A percentile compares a stretch with the other conserved stretches of the same genome.
These are phyloP conservation scores for Neoboletus subvelutipes DNA, from an alignment of 768 basidiomycete genomes.

Conservation along the genomic window DNA sequence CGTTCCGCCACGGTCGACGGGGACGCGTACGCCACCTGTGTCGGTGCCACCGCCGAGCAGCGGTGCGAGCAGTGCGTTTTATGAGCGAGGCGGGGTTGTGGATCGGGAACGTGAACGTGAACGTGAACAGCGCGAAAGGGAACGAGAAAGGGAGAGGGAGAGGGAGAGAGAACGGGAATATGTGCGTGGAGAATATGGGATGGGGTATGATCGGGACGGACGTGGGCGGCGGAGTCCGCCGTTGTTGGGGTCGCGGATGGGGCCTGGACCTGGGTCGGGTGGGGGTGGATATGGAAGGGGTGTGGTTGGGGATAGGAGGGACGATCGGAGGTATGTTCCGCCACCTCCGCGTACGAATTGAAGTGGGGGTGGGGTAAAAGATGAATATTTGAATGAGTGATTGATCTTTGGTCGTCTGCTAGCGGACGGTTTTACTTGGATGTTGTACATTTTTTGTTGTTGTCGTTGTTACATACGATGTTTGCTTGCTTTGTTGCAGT, in stretches of 20 bases:
- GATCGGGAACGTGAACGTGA: conserved; percentile 14
- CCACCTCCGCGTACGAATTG: conserved; percentile 18
- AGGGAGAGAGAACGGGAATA: conserved; percentile 33
- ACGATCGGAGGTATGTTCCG: conserved; percentile 38
- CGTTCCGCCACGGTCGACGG: conserved; percentile 6
- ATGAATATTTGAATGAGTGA: not conserved
- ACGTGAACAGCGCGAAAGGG: conserved; percentile 14
- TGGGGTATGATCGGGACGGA: conserved; percentile 37
- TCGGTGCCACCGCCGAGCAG: conserved; percentile 27
- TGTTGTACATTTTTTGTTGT: not conserved
- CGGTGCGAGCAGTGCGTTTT: conserved; percentile 29
- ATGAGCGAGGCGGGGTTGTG: conserved; percentile 24
- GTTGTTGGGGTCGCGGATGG: conserved; percentile 21
- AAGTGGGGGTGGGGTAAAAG: not conserved
- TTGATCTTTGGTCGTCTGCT: not conserved
- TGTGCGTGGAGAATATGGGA: conserved; percentile 28
- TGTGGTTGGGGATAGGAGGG: conserved; percentile 29
- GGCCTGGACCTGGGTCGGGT: conserved; percentile 4
- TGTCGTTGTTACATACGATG: not conserved
- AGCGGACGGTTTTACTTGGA: not conserved
- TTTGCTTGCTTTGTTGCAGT: not conserved
- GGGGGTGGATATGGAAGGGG: conserved; percentile 18
- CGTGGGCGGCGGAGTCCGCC: conserved; percentile 30
- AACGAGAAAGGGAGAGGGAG: conserved; percentile 15
- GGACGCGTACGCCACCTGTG: conserved; percentile 21